Percentiles rank a stretch among this genome's conserved stretches.
Conservation (phyloP, 768 basidiomycete genomes). For the Cyathus striatus region DNA sequence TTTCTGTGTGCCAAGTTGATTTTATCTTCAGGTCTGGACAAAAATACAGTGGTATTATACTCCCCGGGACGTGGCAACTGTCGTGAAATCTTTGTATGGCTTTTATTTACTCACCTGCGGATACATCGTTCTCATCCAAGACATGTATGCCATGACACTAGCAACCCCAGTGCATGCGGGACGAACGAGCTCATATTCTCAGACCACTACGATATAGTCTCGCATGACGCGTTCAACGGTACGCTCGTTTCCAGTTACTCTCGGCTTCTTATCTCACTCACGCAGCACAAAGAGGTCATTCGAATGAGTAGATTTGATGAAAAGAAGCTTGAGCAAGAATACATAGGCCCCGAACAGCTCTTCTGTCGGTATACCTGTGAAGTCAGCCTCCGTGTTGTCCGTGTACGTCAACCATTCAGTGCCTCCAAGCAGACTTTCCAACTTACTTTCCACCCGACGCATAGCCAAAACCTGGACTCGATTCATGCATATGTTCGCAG, state of each 20-base stretch:
- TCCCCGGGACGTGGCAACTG: conserved; percentile 35
- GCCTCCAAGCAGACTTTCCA: not conserved
- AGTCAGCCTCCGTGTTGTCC: conserved; percentile 22
- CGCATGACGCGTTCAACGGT: conserved; percentile 43
- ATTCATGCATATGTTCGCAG: conserved; percentile 38
- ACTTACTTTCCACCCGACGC: not conserved
- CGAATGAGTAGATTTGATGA: conserved; percentile 33
- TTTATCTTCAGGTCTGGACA: conserved; percentile 41
- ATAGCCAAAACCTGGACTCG: conserved; percentile 36
- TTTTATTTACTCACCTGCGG: not conserved
- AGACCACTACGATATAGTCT: conserved; percentile 42
- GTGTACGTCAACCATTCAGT: conserved; percentile 19
- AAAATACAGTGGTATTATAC: conserved; percentile 54
- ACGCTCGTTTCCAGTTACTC: conserved; percentile 4
- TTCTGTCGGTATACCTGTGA: conserved; percentile 43
- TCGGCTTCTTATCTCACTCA: not conserved
- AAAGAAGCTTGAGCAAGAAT: conserved; percentile 24
- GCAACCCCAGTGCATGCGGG: conserved; percentile 33
- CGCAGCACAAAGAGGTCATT: conserved; percentile 23
- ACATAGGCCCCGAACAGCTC: conserved; percentile 37
- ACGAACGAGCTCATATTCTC: conserved; percentile 46
- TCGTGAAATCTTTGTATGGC: conserved; percentile 46
- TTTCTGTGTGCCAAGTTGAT: not conserved
- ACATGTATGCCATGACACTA: conserved; percentile 18
- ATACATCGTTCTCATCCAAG: not conserved